Evolutionary conservation across 371 early-diverging fungal species (phyloP), one percentile per base, ranked within the genome.

Genomic region (Dichotomocladium elegans): DNA sequence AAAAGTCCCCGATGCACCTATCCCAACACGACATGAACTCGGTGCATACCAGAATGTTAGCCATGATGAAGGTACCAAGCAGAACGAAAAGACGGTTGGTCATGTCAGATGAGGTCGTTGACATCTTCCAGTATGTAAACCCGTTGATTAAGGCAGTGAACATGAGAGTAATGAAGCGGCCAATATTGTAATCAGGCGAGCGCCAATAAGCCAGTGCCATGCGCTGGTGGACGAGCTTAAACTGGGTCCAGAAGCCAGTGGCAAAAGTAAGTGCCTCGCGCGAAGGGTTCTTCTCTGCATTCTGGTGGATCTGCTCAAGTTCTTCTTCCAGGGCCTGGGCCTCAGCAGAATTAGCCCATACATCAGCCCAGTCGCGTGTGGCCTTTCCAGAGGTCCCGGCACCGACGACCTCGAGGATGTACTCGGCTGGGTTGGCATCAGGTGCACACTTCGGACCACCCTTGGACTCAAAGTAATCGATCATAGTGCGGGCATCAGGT

Each of bases 341-440:
- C 57, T 74, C 66, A 9, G 45, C 25, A n/a, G 70, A 79, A 7
- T 58, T 49, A 0, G 56, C 35, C 87, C 87, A 86, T 3, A 67
- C 22, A 25, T 72, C 64, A 29, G 76, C 66, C 83, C 86, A 86
- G 51, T 83, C 77, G 43, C 70, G 55, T 7, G 68, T 62, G 8
- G 59, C 44, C 19, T 72, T 72, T 28, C 73, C 72, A 50, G 72
- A 69, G 31, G 72, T 77, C 33, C 68, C 72, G 12, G 75, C 79
- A 42, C 75, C 76, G 2, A 77, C 78, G 25, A 69, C 70, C 42
- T 79, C 74, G 33, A 86, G 64, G 22, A 86, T 84, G 63, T 85
- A 88, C 63, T 88, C 89, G 40, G 89, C 89, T 22, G 85, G 85
- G 58, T 86, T 84, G 30, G 74, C 82, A 0, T 63, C 58, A 2